Evolutionary conservation across 306 rosid genomes (phyloP).

Genomic region (Fragaria iinumae): DNA sequence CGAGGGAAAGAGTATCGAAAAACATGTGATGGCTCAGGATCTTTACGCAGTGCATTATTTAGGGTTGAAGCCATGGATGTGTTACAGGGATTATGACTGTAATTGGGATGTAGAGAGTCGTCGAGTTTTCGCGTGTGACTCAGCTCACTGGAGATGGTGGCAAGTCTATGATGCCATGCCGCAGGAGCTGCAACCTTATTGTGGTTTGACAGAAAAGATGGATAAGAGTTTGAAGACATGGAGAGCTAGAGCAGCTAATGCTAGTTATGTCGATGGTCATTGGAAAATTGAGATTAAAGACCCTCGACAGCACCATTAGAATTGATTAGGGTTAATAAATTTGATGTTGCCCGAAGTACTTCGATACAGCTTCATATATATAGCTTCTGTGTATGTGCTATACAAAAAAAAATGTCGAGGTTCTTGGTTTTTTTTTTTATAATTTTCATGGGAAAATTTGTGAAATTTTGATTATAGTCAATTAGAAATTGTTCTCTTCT

Average conservation of each 20-base stretch:
- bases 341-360: neutral
- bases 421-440: no score
- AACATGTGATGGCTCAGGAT: conserved; percentile 20
- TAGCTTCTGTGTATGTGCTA: neutral
- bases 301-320: conserved; percentile 40
- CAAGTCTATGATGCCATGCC: conserved; percentile 66
- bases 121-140: conserved; percentile 52
- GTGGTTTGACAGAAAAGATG: conserved; percentile 57
- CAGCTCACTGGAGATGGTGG: conserved; percentile 74
- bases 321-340: neutral
- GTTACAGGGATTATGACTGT: conserved; percentile 89
- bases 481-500: no score
- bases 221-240: conserved; percentile 31
- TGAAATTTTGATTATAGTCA: neutral
- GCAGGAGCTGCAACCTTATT: conserved; percentile 34
- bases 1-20: neutral
- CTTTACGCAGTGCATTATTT: conserved; percentile 54
- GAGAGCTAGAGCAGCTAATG: conserved; percentile 46
- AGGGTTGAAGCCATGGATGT: conserved; percentile 91
- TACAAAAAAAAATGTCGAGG: neutral
- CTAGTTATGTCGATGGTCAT: conserved; percentile 44
- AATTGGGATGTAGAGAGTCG: conserved; percentile 59
- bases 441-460: neutral
- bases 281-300: conserved; percentile 61
- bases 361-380: neutral